Percentiles rank a stretch among this genome's conserved stretches.
These are phyloP conservation scores for Calocybe gangraenosa DNA, from an alignment of 768 basidiomycete species.

Conservation along the genomic window DNA sequence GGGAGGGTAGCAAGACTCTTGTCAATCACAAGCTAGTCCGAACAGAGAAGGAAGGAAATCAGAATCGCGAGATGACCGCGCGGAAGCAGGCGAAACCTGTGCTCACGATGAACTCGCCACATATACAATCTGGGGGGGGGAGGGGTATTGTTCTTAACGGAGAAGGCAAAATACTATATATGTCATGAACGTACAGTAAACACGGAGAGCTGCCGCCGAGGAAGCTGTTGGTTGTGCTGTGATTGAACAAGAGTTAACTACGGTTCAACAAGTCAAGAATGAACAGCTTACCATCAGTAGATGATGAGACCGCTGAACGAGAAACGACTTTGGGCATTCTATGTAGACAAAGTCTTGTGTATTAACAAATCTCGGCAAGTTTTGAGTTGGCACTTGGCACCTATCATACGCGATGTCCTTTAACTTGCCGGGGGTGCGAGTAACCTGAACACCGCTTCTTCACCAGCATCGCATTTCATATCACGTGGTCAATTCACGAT, in stretches of 20 bases:
- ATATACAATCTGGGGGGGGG: conserved; percentile 65
- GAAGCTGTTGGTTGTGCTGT: conserved; percentile 77
- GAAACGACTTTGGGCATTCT: conserved; percentile 87
- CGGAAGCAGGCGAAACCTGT: conserved; percentile 1
- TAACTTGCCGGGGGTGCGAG: no score
- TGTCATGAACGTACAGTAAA: conserved; percentile 60
- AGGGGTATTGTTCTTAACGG: conserved; percentile 12
- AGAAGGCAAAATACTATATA: conserved; percentile 8
- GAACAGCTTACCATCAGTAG: conserved; percentile 63
- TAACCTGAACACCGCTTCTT: conserved; percentile 18
- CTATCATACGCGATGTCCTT: conserved; percentile 12
- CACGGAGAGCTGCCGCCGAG: conserved; percentile 70
- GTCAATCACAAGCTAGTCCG: conserved; percentile 72
- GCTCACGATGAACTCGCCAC: conserved; percentile 82
- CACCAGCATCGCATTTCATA: conserved; percentile 12
- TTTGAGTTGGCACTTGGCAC: conserved; percentile 1
- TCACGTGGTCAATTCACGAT: conserved; percentile 19
- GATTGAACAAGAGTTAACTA: conserved; percentile 10
- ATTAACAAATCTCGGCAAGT: conserved; percentile 3
- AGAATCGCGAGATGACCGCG: no score
- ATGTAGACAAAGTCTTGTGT: no score
- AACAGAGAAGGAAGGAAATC: conserved; percentile 1
- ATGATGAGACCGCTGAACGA: conserved; percentile 83
- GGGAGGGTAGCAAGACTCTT: conserved; percentile 67
- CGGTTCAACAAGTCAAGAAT: neutral